A percentile compares a stretch with the other conserved stretches of the same genome.
These are phyloP conservation scores for Globisporangium sylvaticum DNA, from an alignment of 352 stramenopile species.

Conservation along the genomic window DNA sequence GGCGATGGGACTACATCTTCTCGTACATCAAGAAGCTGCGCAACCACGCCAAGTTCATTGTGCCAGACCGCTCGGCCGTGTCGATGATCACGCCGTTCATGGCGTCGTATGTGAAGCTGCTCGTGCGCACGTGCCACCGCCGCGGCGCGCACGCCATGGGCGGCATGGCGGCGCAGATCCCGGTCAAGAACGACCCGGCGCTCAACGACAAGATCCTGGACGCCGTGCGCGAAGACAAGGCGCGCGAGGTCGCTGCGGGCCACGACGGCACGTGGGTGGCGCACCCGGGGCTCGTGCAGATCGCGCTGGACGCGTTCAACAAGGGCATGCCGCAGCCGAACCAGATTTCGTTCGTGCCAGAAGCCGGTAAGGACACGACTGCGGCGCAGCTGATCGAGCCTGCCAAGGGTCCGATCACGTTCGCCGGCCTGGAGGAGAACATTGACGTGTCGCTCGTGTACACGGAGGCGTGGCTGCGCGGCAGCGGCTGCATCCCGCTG, in stretches of 20 bases:
- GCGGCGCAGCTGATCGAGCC: constrained; percentile 61
- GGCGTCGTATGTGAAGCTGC: constrained; percentile 92
- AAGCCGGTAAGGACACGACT: constrained; percentile 53
- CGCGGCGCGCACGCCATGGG: constrained; percentile 95
- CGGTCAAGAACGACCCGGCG: constrained; percentile 90
- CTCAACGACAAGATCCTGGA: constrained; percentile 89
- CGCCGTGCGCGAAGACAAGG: constrained; percentile 89
- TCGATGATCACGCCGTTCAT: constrained; percentile 95
- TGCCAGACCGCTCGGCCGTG: constrained; percentile 90
- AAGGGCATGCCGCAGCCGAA: constrained; percentile 91
- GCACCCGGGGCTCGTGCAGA: constrained; percentile 91
- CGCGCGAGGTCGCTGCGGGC: constrained; percentile 86
- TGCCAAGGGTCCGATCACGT: constrained; percentile 75
- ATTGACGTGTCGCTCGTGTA: constrained; percentile 93
- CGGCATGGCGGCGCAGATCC: constrained; percentile 96
- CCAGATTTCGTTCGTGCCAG: constrained; percentile 79
- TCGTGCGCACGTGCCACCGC: constrained; percentile 94
- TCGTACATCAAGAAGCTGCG: constrained; percentile 97
- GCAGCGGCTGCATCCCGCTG: constrained; percentile 91
- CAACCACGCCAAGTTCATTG: constrained; percentile 88
- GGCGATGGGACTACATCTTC: constrained; percentile 97
- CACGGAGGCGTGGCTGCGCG: constrained; percentile 92
- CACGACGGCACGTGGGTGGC: constrained; percentile 97
- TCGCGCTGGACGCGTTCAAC: constrained; percentile 93
- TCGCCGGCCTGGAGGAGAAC: constrained; percentile 83